phyloP scores from a whole-genome alignment of 1,284 basidiomycete genomes.

The Chiua sp. region DNA sequence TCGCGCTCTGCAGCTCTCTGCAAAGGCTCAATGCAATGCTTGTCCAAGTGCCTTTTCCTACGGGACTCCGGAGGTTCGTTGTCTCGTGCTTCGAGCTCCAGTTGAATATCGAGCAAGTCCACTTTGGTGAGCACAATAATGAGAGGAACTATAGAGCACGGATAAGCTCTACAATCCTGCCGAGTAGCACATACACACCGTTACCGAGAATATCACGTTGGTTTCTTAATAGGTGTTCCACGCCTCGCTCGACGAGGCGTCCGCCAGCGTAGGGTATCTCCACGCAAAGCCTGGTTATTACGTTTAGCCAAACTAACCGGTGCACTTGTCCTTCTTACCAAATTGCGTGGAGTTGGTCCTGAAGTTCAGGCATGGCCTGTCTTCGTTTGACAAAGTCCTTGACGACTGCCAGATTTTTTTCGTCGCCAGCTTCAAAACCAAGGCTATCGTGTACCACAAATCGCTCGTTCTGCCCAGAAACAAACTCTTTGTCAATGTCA shows the following conservation, averaged over 20 bases:
- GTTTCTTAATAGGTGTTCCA: conserved; percentile 14
- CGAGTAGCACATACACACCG: not conserved
- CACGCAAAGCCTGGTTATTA: conserved; percentile 3
- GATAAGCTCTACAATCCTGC: not conserved
- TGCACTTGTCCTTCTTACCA: not conserved
- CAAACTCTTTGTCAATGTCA: conserved; percentile 16
- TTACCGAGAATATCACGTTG: conserved; percentile 18
- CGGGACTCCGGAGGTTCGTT: not conserved
- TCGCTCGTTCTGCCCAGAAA: conserved; percentile 8
- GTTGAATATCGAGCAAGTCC: not conserved
- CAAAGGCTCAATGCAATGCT: not conserved
- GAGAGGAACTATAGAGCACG: conserved; percentile 13
- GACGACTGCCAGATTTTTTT: not conserved
- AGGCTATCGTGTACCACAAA: conserved; percentile 27
- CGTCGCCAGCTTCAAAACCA: conserved; percentile 22
- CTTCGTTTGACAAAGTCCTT: not conserved
- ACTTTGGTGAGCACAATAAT: conserved; percentile 21
- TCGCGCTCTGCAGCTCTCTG: not conserved
- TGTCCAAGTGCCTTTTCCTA: not conserved
- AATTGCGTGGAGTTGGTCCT: conserved; percentile 7
- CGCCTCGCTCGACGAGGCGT: conserved; percentile 18
- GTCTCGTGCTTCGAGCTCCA: not conserved
- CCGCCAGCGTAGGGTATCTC: not conserved
- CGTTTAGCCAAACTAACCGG: not conserved
- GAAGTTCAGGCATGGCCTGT: not conserved